Conservation (phyloP, 352 stramenopile species). For the Globisporangium paddicum region DNA sequence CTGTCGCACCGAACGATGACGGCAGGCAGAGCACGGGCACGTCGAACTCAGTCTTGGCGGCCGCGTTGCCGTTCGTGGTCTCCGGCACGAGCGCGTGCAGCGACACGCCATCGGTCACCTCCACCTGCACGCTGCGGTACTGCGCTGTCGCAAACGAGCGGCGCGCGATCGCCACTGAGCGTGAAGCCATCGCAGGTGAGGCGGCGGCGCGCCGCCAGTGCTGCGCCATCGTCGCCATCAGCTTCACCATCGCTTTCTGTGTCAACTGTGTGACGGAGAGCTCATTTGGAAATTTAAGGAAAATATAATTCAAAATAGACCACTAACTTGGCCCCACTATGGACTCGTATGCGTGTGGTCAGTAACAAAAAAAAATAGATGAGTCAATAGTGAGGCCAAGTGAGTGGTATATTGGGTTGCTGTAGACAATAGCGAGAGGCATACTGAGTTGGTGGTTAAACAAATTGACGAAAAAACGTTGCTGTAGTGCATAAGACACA, state of each 20-base stretch:
- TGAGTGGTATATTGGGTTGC: too few species aligned
- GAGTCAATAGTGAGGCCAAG: too few species aligned
- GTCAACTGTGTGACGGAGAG: not conserved
- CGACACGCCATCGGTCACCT: conserved; percentile 25
- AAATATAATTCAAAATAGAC: too few species aligned
- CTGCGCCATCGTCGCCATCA: not conserved
- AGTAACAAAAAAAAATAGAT: too few species aligned
- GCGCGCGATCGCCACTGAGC: not conserved
- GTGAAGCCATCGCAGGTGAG: not conserved
- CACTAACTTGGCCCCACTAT: too few species aligned
- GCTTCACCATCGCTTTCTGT: conserved; percentile 3
- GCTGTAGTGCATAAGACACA: too few species aligned
- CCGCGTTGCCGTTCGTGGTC: not conserved
- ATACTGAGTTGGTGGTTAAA: too few species aligned
- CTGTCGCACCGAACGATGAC: conserved; percentile 45
- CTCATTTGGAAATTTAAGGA: too few species aligned
- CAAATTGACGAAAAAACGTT: too few species aligned
- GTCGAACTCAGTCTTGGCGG: conserved; percentile 10
- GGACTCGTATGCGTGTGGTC: not conserved
- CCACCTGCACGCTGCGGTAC: conserved; percentile 31
- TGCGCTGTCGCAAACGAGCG: conserved; percentile 13
- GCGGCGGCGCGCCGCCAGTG: not conserved
- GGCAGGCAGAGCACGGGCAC: conserved; percentile 61
- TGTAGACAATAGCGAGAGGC: too few species aligned
- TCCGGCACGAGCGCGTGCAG: conserved; percentile 46